Base-by-base conservation (phyloP, 2,329 filamentous ascomycete species). In the Talaromyces amestolkiae region DNA sequence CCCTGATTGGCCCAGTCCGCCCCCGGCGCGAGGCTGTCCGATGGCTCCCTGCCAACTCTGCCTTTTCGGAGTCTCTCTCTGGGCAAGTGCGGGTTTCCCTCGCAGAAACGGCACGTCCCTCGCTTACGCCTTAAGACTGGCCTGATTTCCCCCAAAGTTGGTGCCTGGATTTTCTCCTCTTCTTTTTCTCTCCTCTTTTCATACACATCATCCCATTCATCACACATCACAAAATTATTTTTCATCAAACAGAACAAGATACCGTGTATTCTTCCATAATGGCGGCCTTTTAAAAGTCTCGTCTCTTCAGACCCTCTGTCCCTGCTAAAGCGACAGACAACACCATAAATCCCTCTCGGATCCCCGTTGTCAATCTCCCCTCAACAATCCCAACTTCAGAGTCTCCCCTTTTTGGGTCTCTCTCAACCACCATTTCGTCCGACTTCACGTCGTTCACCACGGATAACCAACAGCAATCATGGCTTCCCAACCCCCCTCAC, bases 401-500 rank as follows among this genome's bases (percentile, higher is more conserved):
- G 78, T 72, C 75, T 79, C 77, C 78, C 78, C 65, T 73, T 68
- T 68, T 70, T 76, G 79, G 76, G 77, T 70, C 79, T 81, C 63
- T 63, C 71, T 67, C 71, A 67, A 68, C 67, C 72, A 76, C 70
- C 66, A 75, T 77, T 74, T 70, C 77, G 74, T 75, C 77, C 78
- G 77, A 80, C 79, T 64, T 76, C 60, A 75, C 74, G 77, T 80
- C 80, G 77, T 81, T 80, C 80, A 80, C 72, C 76, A 82, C 80
- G 80, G 79, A 82, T 81, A 74, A 76, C 72, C 73, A 74, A 70
- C 78, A 79, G 78, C 75, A 79, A 80, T 27, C 73, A 82, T 82
- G 80, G 80, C 80, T 77, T 76, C 74, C 79, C 74, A 73, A 78
- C 75, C 77, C 77, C 75, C 79, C 77, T 71, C 74, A 72, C 64